phyloP scores from a whole-genome alignment of 805 yeast genomes.

The Scheffersomyces stipitis region DNA sequence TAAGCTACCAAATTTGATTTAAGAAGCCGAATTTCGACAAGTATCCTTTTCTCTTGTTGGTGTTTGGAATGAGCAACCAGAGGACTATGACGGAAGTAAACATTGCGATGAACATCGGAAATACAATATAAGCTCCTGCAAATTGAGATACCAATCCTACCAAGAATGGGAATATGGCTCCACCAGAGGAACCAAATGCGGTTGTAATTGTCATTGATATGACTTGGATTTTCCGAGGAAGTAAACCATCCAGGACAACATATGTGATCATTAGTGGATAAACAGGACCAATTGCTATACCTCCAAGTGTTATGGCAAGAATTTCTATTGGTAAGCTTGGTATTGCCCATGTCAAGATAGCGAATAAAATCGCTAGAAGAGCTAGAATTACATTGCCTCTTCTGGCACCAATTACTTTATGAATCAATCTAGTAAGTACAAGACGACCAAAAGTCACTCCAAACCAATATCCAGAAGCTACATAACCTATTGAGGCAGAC shows the following conservation, averaged over 20 bases:
- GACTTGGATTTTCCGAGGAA: constrained; percentile 24
- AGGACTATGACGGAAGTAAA: constrained; percentile 13
- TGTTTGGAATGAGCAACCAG: constrained; percentile 19
- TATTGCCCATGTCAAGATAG: constrained; percentile 16
- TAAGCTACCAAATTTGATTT: not conserved
- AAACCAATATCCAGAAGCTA: constrained; percentile 24
- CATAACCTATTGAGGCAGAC: constrained; percentile 17
- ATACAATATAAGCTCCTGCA: constrained; percentile 22
- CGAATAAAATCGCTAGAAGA: constrained; percentile 10
- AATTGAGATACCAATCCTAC: constrained; percentile 20
- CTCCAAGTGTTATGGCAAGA: constrained; percentile 17
- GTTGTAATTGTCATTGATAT: constrained; percentile 22
- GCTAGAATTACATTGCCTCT: constrained; percentile 12
- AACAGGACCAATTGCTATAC: constrained; percentile 19
- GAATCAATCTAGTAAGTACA: constrained; percentile 15
- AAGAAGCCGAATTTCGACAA: not conserved
- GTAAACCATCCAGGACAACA: constrained; percentile 14
- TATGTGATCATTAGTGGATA: constrained; percentile 23
- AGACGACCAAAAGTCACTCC: constrained; percentile 24
- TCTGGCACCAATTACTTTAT: constrained; percentile 16
- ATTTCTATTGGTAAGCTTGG: constrained; percentile 12
- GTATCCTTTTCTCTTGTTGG: constrained; percentile 2
- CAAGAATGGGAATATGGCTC: constrained; percentile 22
- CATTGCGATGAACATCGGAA: constrained; percentile 20
- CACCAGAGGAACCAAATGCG: constrained; percentile 25